Base-by-base conservation (phyloP, 2,329 filamentous ascomycete genomes). In the Colletotrichum musae region DNA sequence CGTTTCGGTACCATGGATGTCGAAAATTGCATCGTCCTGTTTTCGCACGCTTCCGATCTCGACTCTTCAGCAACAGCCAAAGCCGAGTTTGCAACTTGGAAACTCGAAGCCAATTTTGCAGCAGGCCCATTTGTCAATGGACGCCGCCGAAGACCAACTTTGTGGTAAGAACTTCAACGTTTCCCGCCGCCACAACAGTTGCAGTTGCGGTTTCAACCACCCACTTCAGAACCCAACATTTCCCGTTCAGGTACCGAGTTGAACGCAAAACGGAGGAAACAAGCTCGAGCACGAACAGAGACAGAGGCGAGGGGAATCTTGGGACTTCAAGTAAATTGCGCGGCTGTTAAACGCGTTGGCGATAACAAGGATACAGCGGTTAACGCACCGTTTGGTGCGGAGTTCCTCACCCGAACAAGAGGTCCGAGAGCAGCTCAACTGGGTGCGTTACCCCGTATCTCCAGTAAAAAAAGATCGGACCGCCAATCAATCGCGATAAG, bases 1-100 rank as follows among this genome's bases (percentile, higher is more conserved):
- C 13, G 7, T 89, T 90, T 1, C 79, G 83, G 4, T 95, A 95
- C 75, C 95, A 95, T 78, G 84, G 85, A 36, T 43, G 41, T 15
- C 41, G 41, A 43, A 32, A 36, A 36, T 36, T 36, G 32, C 32
- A 10, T 9, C 9, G 32, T 36, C 32, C 32, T 36, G 32, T 36
- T 10, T 36, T 36, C 2, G 7, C 32, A 36, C 32, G 10, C 32
- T 36, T 36, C 12, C 10, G 32, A 36, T 3, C 32, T 36, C 32
- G 32, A 36, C 32, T 36, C 32, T 36, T 36, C 7, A 10, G 32
- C 32, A 36, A 36, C 7, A 9, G 32, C 32, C 7, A 36, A 36
- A 36, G 10, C 7, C 3, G 32, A 36, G 32, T 36, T 36, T 10
- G 2, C 32, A 36, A 10, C 32, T 36, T 2, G 32, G 2, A 36